phyloP scores from a whole-genome alignment of 1,284 basidiomycete genomes.

The Pterula multifida region DNA sequence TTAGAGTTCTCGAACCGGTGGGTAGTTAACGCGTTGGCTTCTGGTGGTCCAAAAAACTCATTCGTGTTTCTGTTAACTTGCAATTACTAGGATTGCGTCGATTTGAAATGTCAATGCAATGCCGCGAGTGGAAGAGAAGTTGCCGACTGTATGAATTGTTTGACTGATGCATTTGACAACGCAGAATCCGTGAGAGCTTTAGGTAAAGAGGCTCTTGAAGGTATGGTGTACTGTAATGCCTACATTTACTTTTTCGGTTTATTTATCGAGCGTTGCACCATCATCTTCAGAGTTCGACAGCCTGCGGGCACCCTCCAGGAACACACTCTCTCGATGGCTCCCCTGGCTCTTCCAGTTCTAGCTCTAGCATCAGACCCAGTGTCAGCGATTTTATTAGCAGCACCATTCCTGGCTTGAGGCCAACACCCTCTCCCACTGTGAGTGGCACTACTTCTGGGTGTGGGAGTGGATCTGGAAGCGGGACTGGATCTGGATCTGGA shows the following conservation, averaged over 20 bases:
- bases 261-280: too few species aligned
- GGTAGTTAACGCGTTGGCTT: not conserved
- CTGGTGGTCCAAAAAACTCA: not conserved
- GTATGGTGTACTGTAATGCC: conserved; percentile 8
- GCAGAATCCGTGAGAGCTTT: conserved; percentile 3
- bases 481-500: too few species aligned
- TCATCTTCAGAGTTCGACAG: not conserved
- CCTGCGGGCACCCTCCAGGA: not conserved
- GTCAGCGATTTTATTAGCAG: too few species aligned
- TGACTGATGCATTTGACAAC: conserved; percentile 8
- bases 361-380: not conserved
- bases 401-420: too few species aligned
- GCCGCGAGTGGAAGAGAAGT: conserved; percentile 9
- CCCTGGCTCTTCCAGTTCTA: not conserved
- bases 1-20: not conserved
- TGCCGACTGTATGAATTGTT: conserved; percentile 13
- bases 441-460: too few species aligned
- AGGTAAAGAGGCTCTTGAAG: conserved; percentile 10
- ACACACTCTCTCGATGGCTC: not conserved
- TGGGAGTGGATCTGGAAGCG: too few species aligned
- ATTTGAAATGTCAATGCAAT: conserved; percentile 12
- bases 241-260: not conserved
- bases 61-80: too few species aligned
- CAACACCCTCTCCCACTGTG: too few species aligned
- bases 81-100: conserved; percentile 11